Evolutionary conservation across 352 stramenopile genomes (phyloP), one percentile per base, ranked within the genome.

Genomic region (Globisporangium uncinulatum): DNA sequence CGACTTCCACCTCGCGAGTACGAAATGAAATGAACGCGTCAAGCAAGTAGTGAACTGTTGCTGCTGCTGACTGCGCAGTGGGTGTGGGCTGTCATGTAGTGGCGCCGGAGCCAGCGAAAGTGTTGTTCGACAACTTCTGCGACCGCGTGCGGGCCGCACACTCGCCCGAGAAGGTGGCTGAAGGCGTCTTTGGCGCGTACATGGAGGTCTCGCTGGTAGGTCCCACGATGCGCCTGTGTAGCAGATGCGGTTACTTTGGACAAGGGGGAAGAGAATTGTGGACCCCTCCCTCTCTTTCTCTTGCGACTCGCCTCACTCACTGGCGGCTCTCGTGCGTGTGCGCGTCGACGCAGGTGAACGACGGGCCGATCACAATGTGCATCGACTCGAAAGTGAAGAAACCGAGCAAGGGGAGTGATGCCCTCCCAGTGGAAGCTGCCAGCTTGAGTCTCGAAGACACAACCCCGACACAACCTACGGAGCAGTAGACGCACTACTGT

Each of bases 151-250:
- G 83, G 41, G 67, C 70, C 10, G 72, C 69, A 4, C 70, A 95
- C 59, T 55, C 59, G 51, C 36, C 69, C 4, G 79, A 89, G 29
- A 91, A 92, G 52, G 81, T 95, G 50, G 72, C 74, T 7, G 80
- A 92, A 52, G 85, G 85, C 34, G 69, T 87, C 36, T 95, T 95
- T 56, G 82, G 78, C 20, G 85, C 83, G 15, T 89, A 88, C 63
- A 95, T 93, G 85, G 85, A 95, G 66, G 85, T 93, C 20, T 79
- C 77, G n/a, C 60, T 94, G 50, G 85, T 92, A 65, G 57, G 77
- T 63, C 37, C 24, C 24, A 37, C 13, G 24, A 45, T 7, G 24
- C 19, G 34, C 34, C 34, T 39, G 24, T 29, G 29, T 42, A 8
- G 14, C 20, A 43, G 19, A 21, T 48, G 32, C 7, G 37, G 10